Conservation (phyloP, 495 filamentous ascomycete species). For the Penicillium canariense region DNA sequence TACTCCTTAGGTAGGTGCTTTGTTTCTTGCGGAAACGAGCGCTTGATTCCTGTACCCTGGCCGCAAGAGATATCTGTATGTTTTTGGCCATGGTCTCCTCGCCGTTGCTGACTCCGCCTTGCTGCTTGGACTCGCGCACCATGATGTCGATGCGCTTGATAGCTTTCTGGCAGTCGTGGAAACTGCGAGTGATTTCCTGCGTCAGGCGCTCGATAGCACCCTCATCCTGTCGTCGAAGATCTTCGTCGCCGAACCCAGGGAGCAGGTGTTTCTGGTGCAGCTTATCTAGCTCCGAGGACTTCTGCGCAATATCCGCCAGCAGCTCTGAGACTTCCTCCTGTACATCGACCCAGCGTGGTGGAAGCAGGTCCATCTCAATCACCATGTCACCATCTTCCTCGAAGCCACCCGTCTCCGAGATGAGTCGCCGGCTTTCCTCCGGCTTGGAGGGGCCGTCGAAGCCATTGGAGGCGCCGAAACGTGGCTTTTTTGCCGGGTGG, state of each 20-base stretch:
- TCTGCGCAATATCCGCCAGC: constrained; percentile 75
- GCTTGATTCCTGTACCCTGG: constrained; percentile 88
- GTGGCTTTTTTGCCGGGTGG: constrained; percentile 82
- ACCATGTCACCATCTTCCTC: constrained; percentile 90
- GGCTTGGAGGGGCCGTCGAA: constrained; percentile 61
- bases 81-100: constrained; percentile 97
- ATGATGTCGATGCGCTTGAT: constrained; percentile 85
- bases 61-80: constrained; percentile 85
- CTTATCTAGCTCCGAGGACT: constrained; percentile 81
- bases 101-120: constrained; percentile 65
- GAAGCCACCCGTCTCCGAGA: constrained; percentile 68
- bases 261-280: constrained; percentile 96
- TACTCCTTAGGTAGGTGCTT: constrained; percentile 93
- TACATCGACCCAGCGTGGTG: constrained; percentile 92
- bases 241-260: constrained; percentile 94
- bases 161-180: constrained; percentile 83
- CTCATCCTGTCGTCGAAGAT: constrained; percentile 78
- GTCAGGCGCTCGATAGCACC: constrained; percentile 86
- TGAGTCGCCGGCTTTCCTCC: constrained; percentile 82
- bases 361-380: constrained; percentile 97
- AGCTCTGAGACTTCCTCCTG: constrained; percentile 88
- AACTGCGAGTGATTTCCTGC: constrained; percentile 80
- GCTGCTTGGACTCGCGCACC: constrained; percentile 69
- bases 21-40: constrained; percentile 94
- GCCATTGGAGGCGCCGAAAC: constrained; percentile 69